Evolutionary conservation across 2,329 filamentous ascomycete genomes (phyloP).

Genomic region (Diplodia mutila): DNA sequence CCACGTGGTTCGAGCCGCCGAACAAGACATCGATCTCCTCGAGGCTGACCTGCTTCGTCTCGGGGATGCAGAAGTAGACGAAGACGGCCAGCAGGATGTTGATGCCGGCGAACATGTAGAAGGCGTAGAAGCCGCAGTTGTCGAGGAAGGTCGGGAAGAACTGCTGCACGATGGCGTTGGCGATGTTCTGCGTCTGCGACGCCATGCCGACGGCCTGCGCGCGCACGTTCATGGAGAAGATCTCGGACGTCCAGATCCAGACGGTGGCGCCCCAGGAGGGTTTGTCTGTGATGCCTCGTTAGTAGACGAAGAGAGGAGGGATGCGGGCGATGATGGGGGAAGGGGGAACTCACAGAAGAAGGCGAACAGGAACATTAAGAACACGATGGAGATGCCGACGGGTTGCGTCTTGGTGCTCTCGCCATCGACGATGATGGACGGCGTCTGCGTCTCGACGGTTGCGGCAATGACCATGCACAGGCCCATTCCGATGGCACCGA

Average conservation of each 20-base stretch:
- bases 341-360: constrained; percentile 59
- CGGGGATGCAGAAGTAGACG: constrained; percentile 48
- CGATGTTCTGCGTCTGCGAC: constrained; percentile 60
- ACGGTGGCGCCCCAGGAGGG: constrained; percentile 71
- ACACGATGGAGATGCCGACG: constrained; percentile 70
- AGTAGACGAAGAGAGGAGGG: constrained; percentile 28
- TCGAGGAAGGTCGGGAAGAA: constrained; percentile 71
- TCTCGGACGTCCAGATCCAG: constrained; percentile 72
- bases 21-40: constrained; percentile 63
- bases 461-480: constrained; percentile 71
- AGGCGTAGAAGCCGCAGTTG: constrained; percentile 60
- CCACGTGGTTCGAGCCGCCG: constrained; percentile 60
- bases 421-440: constrained; percentile 51
- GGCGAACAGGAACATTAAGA: constrained; percentile 68
- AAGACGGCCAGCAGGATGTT: constrained; percentile 17
- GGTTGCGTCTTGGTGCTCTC: constrained; percentile 56
- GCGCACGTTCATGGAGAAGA: constrained; percentile 74
- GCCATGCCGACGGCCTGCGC: constrained; percentile 72
- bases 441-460: constrained; percentile 61
- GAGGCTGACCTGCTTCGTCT: constrained; percentile 52
- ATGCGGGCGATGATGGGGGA: too few relatives aligned
- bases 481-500: constrained; percentile 70
- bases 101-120: constrained; percentile 52
- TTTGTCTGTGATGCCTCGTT: constrained; percentile 56
- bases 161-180: constrained; percentile 69